Conservation (phyloP, 129 eudicot species). For the Deinandra increscens region DNA sequence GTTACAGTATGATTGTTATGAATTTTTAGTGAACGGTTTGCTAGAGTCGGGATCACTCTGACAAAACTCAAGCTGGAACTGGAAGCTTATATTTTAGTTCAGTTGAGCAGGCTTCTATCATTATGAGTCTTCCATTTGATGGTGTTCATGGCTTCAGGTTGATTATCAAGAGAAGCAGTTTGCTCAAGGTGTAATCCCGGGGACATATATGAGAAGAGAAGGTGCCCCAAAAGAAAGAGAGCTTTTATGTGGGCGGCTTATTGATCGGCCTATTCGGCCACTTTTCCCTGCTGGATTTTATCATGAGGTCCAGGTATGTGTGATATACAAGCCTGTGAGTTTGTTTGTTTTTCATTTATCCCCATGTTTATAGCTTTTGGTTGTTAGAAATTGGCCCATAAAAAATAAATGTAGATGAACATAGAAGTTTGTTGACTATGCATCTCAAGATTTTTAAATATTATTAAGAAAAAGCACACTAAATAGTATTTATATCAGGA, state of each 20-base stretch:
- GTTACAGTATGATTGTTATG: background rate
- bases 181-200: constrained; percentile 94
- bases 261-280: constrained; percentile 94
- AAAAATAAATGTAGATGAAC: too few relatives aligned
- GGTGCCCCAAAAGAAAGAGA: constrained; percentile 79
- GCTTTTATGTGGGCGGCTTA: constrained; percentile 83
- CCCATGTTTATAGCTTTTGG: background rate
- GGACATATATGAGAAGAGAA: constrained; percentile 92
- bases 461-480: too few relatives aligned
- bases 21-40: background rate
- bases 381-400: background rate
- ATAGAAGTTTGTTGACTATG: too few relatives aligned
- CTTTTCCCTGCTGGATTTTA: constrained; percentile 93
- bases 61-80: background rate
- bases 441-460: too few relatives aligned
- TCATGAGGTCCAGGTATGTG: constrained; percentile 73
- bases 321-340: constrained; percentile 1
- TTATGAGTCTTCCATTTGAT: constrained; percentile 4
- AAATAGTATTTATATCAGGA: too few relatives aligned
- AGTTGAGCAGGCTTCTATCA: background rate
- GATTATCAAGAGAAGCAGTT: constrained; percentile 98
- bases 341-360: constrained; percentile 8
- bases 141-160: constrained; percentile 46
- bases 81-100: background rate
- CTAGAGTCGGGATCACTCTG: constrained; percentile 3